Evolutionary conservation across 1,284 basidiomycete species (phyloP), one percentile per base, ranked within the genome.

Genomic region (Moniliophthora roreri): DNA sequence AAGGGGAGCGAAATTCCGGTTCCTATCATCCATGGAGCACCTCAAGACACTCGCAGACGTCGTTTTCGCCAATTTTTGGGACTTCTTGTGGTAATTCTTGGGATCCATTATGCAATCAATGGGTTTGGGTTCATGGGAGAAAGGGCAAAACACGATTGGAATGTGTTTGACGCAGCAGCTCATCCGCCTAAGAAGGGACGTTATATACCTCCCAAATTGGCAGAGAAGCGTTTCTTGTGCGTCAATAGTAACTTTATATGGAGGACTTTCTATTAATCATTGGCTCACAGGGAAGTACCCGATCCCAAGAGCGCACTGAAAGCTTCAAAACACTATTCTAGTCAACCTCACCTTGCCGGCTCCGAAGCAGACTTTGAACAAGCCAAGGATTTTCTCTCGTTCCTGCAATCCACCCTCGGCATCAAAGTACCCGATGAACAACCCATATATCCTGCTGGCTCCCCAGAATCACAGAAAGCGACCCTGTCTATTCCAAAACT

Each of bases 341-440:
- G 70, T 15, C 71, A 72, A 57, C 80, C 82, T 8, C 82, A 84
- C 57, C 60, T 79, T 42, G 82, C 82, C 0, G 81, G 81, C 45
- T 76, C 77, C 18, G 62, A 67, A 0, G 67, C 71, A 32, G 82
- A 85, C 63, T 67, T 80, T 55, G 66, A 71, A 44, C 80, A 80
- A 18, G 81, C 82, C 2, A 72, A 75, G 55, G 64, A 71, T 40
- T 78, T 83, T 59, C 70, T 84, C 28, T 60, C 65, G 34, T 69
- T 80, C 51, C 72, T 84, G 51, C 77, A 79, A 58, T 63, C 65
- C 10, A 70, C 82, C 52, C 66, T 84, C 46, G 69, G 68, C 20
- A 75, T 82, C 5, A 20, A 52, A 44, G 42, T 62, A 32, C 52
- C 68, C 4, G 61, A 70, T 11, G 59, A 63, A 11, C 63, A 66